Evolutionary conservation across 495 filamentous ascomycete species (phyloP).

Genomic region (Trichoderma asperelloides): DNA sequence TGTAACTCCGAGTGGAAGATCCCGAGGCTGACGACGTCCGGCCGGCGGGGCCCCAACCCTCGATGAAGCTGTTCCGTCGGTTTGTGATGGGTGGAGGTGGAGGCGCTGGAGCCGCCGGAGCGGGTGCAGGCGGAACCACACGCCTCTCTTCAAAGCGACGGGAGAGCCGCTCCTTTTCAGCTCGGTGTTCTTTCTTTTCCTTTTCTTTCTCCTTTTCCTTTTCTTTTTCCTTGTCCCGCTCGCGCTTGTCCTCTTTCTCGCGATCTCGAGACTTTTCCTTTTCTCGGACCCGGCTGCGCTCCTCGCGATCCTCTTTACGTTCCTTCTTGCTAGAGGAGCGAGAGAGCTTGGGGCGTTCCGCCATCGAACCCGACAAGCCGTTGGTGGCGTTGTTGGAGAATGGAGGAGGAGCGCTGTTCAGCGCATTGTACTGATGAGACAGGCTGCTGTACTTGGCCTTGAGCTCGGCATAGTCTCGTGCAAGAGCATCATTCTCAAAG

Average conservation of each 20-base stretch:
- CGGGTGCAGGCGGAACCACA: conserved; percentile 19
- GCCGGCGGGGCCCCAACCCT: conserved; percentile 22
- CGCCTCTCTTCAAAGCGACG: conserved; percentile 14
- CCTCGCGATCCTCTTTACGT: conserved; percentile 20
- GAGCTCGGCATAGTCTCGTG: conserved; percentile 74
- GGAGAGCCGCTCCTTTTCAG: conserved; percentile 13
- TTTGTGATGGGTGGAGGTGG: conserved; percentile 12
- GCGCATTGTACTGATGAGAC: conserved; percentile 46
- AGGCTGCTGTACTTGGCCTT: conserved; percentile 75
- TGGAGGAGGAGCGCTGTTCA: background rate
- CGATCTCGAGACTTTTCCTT: conserved; percentile 11
- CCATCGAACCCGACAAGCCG: background rate
- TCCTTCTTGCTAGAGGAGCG: conserved; percentile 23
- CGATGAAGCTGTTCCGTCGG: conserved; percentile 28
- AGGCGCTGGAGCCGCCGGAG: conserved; percentile 24
- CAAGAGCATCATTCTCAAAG: conserved; percentile 56
- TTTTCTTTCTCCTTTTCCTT: conserved; percentile 12
- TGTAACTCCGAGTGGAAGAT: conserved; percentile 7
- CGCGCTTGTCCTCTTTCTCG: conserved; percentile 18
- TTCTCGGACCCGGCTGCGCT: conserved; percentile 2
- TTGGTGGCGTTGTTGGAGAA: background rate
- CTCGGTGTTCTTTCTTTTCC: conserved; percentile 12
- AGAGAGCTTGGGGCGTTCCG: conserved; percentile 7
- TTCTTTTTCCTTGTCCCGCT: conserved; percentile 12
- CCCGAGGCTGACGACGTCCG: background rate